Percentiles rank a stretch among this genome's conserved stretches.
Conservation (phyloP, 345 rosid genomes). For the Noccaea caerulescens region DNA sequence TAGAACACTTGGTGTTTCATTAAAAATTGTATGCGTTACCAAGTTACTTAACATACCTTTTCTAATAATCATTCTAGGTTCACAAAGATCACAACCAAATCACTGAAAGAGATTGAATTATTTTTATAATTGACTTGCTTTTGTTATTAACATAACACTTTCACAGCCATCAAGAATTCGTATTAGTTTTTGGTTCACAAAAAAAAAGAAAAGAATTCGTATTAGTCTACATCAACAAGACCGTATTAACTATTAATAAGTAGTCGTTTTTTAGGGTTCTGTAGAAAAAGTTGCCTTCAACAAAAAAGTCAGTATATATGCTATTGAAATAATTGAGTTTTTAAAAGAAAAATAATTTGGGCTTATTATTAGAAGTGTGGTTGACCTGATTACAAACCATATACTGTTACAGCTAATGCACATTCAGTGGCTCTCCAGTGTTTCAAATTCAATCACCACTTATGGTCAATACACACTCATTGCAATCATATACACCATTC, state of each 20-base stretch:
- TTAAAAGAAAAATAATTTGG: not conserved
- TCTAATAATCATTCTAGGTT: not conserved
- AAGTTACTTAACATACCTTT: not conserved
- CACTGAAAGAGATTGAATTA: not conserved
- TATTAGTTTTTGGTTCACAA: not conserved
- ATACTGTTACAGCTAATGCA: conserved; percentile 26
- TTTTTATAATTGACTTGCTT: not conserved
- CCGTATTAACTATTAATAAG: not conserved
- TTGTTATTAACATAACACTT: not conserved
- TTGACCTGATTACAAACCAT: conserved; percentile 10
- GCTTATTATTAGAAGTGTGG: not conserved
- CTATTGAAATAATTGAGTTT: not conserved
- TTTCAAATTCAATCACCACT: conserved; percentile 12
- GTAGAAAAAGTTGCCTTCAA: not conserved
- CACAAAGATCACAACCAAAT: not conserved
- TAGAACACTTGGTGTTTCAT: not conserved
- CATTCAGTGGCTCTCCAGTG: conserved; percentile 16
- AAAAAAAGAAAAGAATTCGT: no score
- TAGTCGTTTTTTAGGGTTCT: not conserved
- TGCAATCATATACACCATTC: conserved; percentile 6
- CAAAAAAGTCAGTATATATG: not conserved
- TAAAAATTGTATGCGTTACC: not conserved
- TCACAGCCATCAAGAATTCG: not conserved
- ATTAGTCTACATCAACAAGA: conserved; percentile 2
- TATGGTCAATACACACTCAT: conserved; percentile 21